Percentiles rank a stretch among this genome's conserved stretches.
Evolutionary conservation across 2,329 filamentous ascomycete genomes (phyloP).

Genomic region (Aspergillus tamarii): DNA sequence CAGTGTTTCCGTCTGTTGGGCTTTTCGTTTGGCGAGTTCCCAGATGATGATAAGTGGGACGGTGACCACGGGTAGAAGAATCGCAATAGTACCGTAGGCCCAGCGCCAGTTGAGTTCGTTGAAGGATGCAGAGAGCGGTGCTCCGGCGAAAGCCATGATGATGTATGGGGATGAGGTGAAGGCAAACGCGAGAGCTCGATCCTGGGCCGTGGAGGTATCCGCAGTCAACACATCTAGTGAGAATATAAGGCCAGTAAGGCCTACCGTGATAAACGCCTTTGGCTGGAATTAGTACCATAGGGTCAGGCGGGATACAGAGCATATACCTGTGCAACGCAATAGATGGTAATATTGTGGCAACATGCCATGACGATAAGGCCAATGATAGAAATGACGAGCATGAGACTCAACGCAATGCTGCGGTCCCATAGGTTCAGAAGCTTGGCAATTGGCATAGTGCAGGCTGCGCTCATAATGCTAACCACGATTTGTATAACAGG

Average conservation of each 20-base stretch:
- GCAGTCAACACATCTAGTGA: constrained; percentile 61
- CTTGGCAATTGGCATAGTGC: constrained; percentile 64
- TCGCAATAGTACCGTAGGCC: constrained; percentile 63
- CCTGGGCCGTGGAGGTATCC: constrained; percentile 61
- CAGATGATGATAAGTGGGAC: constrained; percentile 59
- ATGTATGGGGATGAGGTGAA: constrained; percentile 63
- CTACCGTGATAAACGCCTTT: constrained; percentile 61
- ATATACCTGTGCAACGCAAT: constrained; percentile 60
- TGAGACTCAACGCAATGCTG: constrained; percentile 58
- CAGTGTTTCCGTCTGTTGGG: constrained; percentile 53
- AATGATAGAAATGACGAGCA: constrained; percentile 50
- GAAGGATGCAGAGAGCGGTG: constrained; percentile 55
- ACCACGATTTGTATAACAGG: constrained; percentile 59
- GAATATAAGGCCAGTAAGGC: constrained; percentile 57
- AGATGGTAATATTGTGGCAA: constrained; percentile 62
- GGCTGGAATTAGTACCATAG: not conserved
- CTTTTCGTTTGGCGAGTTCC: constrained; percentile 57
- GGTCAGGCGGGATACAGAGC: not conserved
- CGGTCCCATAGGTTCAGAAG: constrained; percentile 66
- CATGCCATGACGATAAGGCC: constrained; percentile 66
- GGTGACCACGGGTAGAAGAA: constrained; percentile 59
- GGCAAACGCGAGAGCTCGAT: constrained; percentile 62
- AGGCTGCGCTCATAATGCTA: constrained; percentile 58
- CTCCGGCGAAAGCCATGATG: constrained; percentile 60
- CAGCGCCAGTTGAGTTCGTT: constrained; percentile 59